phyloP scores from a whole-genome alignment of 2,329 filamentous ascomycete species.

The Herpotrichia juniperi region DNA sequence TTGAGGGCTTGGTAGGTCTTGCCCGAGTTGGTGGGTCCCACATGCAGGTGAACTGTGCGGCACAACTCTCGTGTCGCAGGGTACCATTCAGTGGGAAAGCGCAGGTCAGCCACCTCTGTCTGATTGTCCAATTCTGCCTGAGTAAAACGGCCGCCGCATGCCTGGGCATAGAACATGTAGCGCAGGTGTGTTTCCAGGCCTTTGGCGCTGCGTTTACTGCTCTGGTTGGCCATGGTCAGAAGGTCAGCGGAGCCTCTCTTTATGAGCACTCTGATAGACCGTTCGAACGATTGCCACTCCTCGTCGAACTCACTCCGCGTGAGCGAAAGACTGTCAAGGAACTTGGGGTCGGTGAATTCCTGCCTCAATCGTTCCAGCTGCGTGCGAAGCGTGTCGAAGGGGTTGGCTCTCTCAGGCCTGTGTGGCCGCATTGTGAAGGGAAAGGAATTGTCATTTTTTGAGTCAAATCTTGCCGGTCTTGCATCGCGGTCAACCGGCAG shows the following conservation, averaged over 20 bases:
- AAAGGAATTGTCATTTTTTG: too few relatives aligned
- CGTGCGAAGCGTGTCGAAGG: neutral
- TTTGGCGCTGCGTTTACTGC: slow-evolving; percentile 17
- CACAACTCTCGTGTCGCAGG: slow-evolving; percentile 80
- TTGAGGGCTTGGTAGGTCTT: slow-evolving; percentile 96
- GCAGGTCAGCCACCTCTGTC: slow-evolving; percentile 71
- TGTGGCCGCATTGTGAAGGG: too few relatives aligned
- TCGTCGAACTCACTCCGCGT: slow-evolving; percentile 26
- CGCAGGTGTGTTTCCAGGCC: slow-evolving; percentile 62
- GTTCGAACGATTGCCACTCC: slow-evolving; percentile 34
- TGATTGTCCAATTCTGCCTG: slow-evolving; percentile 45
- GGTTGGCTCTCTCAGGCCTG: too few relatives aligned
- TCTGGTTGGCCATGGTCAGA: slow-evolving; percentile 9
- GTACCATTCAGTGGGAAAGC: slow-evolving; percentile 93
- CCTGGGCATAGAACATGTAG: slow-evolving; percentile 66
- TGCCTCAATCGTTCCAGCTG: neutral
- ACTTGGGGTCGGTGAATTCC: slow-evolving; percentile 18
- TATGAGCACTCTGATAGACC: slow-evolving; percentile 25
- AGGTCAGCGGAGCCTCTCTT: slow-evolving; percentile 26
- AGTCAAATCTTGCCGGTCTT: too few relatives aligned
- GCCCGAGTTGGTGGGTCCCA: slow-evolving; percentile 96
- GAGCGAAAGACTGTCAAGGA: slow-evolving; percentile 36
- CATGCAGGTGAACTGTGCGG: slow-evolving; percentile 86
- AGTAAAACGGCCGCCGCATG: slow-evolving; percentile 41
- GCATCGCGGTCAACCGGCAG: neutral